phyloP scores from a whole-genome alignment of 768 basidiomycete genomes.

The Neoboletus brunneissimus region DNA sequence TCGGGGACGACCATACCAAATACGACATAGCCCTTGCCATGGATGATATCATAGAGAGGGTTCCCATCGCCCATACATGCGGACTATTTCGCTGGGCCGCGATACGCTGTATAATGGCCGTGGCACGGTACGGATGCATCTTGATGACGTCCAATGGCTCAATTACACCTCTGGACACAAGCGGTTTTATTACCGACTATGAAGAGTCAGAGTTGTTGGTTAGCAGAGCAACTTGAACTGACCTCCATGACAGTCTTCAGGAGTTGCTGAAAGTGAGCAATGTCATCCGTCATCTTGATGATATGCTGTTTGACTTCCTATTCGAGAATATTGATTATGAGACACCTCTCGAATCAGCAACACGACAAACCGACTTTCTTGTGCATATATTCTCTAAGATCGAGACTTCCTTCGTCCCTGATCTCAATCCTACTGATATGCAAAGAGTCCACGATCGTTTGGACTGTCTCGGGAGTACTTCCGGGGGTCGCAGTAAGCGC shows the following conservation, averaged over 20 bases:
- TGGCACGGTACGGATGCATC: conserved; percentile 65
- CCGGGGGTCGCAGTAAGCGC: conserved; percentile 97
- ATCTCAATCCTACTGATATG: conserved; percentile 97
- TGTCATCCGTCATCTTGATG: conserved; percentile 67
- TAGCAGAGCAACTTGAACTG: conserved; percentile 19
- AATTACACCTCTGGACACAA: conserved; percentile 42
- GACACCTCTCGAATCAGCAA: not conserved
- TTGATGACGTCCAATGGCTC: conserved; percentile 53
- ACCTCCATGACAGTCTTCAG: conserved; percentile 77
- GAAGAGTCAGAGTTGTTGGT: conserved; percentile 3
- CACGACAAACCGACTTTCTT: conserved; percentile 61
- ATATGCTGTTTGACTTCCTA: conserved; percentile 78
- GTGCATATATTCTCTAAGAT: conserved; percentile 82
- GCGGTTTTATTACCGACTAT: conserved; percentile 36
- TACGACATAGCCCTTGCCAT: conserved; percentile 87
- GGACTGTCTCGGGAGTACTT: conserved; percentile 79
- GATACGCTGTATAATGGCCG: conserved; percentile 41
- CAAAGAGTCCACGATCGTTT: conserved; percentile 84
- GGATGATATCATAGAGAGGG: conserved; percentile 50
- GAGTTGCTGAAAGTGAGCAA: conserved; percentile 62
- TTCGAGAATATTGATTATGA: not conserved
- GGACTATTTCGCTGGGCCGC: conserved; percentile 33
- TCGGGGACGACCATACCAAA: conserved; percentile 51
- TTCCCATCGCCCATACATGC: conserved; percentile 45
- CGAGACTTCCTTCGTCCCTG: conserved; percentile 85